Percentiles rank a stretch among this genome's conserved stretches.
These are phyloP conservation scores for Silene vulgaris DNA, from an alignment of 179 eudicot genomes.

Conservation along the genomic window DNA sequence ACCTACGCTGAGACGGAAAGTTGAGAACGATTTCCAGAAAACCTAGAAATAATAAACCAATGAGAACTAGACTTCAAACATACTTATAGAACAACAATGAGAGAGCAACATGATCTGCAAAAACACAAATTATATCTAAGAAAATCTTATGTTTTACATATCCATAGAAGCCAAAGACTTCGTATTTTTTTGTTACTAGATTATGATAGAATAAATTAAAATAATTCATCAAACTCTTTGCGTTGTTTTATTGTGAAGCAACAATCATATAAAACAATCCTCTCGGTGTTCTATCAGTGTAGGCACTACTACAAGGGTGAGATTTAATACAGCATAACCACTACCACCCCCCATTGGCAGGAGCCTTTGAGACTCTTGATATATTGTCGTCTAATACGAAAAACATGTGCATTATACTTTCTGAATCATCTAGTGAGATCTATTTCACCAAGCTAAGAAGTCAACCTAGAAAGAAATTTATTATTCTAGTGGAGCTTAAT, in stretches of 20 bases:
- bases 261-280: not conserved
- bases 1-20: conserved; percentile 73
- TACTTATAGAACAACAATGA: not conserved
- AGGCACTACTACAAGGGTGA: not conserved
- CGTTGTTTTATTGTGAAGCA: not conserved
- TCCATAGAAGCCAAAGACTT: not conserved
- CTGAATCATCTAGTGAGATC: not conserved
- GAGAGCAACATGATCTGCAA: conserved; percentile 13
- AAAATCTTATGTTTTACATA: not conserved
- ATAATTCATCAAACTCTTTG: not conserved
- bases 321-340: too few species aligned
- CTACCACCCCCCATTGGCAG: not conserved
- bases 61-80: conserved; percentile 11
- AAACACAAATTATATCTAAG: not conserved
- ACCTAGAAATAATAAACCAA: conserved; percentile 37
- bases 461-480: not conserved
- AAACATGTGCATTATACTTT: not conserved
- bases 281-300: not conserved
- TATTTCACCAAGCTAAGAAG: not conserved
- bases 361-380: not conserved
- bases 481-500: not conserved
- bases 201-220: not conserved
- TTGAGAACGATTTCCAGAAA: conserved; percentile 69
- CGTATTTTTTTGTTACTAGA: not conserved
- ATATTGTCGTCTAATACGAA: not conserved